A percentile compares a stretch with the other conserved stretches of the same genome.
Evolutionary conservation across 495 filamentous ascomycete species (phyloP).

Genomic region (Tuber magnatum): DNA sequence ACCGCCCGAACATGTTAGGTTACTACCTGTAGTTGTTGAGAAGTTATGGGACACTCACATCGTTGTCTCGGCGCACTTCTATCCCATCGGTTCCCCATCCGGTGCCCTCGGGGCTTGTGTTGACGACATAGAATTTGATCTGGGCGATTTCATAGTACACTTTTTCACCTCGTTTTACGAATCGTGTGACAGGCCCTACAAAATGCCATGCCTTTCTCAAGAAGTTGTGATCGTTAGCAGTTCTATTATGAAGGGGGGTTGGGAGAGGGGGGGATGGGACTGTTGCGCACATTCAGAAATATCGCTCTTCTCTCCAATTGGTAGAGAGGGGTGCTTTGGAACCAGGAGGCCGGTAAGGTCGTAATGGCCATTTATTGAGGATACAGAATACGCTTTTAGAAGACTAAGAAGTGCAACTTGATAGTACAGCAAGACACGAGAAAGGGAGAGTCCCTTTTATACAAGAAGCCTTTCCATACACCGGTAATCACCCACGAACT

Average conservation of each 20-base stretch:
- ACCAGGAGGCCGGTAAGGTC: constrained; percentile 46
- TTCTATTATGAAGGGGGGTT: constrained; percentile 13
- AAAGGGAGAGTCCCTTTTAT: background rate
- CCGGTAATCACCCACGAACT: background rate
- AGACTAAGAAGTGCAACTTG: background rate
- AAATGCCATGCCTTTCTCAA: constrained; percentile 53
- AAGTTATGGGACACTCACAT: background rate
- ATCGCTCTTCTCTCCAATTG: constrained; percentile 53
- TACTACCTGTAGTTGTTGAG: background rate
- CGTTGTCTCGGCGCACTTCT: constrained; percentile 43
- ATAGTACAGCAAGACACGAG: background rate
- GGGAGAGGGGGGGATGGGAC: background rate
- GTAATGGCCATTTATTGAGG: constrained; percentile 9
- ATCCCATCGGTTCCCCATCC: constrained; percentile 42
- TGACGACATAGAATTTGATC: constrained; percentile 46
- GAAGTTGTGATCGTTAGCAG: constrained; percentile 16
- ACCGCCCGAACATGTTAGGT: background rate
- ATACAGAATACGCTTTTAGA: background rate
- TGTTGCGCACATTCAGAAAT: constrained; percentile 47
- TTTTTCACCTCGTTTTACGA: constrained; percentile 46
- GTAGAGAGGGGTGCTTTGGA: constrained; percentile 42
- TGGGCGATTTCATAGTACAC: constrained; percentile 54
- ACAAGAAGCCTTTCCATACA: background rate
- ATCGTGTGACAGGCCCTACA: constrained; percentile 55
- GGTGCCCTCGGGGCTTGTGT: constrained; percentile 41